Base-by-base conservation (phyloP, 2,329 filamentous ascomycete genomes). In the Aureobasidium subglaciale region DNA sequence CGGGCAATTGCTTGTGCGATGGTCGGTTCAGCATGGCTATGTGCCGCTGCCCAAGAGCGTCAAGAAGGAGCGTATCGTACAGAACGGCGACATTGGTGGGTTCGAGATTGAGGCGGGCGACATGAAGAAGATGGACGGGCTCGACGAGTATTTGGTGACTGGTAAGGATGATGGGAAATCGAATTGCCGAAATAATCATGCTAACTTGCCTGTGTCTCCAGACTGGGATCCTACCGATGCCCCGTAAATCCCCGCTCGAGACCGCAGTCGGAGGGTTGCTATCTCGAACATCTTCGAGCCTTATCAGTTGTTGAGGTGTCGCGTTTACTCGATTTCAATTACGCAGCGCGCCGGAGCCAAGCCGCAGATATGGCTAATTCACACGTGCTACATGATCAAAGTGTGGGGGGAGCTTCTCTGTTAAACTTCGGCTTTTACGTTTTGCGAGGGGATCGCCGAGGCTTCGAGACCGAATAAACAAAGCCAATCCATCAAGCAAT, bases 31-130 rank as follows among this genome's bases (percentile, higher is more conserved):
- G 68, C 81, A 90, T 65, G 83, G 81, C 32, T 85, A 84, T 63
- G 80, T 90, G 41, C 83, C 85, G 4, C 71, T 91, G 59, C 87
- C 87, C 4, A 91, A 93, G 77, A 89, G 85, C 66, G 75, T 79
- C 20, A 80, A 74, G 57, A 75, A 75, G 64, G 77, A 80, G 46
- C 77, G 87, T 24, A 83, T 90, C 55, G 62, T 79, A 4, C 80
- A 84, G 65, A 91, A 90, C 65, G 81, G 76, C 3, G 69, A 81
- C 34, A 75, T 90, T 11, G 78, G 76, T 2, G 71, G 73, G 0
- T 84, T 88, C 60, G 75, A 78, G 54, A 84, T 90, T 50, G 76
- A 76, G 0, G 73, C 76, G n/a, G 74, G 68, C n/a, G 85, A 89
- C 65, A 78, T 90, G 77, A 67, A 75, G 61, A 69, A 50, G 5